Evolutionary conservation across 1,139 yeast species (phyloP).

Genomic region (Geotrichum armillariae): DNA sequence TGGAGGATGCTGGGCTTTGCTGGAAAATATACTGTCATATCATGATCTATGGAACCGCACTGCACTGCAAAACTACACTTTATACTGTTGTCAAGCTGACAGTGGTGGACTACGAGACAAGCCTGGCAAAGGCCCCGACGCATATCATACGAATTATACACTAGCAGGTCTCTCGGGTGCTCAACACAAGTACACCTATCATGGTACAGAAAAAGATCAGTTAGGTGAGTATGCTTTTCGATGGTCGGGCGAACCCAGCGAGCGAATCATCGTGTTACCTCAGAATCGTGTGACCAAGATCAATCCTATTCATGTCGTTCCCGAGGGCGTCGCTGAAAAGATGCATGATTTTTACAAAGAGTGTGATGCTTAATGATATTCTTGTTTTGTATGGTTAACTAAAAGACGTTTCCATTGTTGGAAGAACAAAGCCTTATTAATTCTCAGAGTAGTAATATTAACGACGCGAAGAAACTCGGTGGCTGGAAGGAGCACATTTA

Average conservation of each 20-base stretch:
- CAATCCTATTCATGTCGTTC: constrained; percentile 69
- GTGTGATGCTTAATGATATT: no score
- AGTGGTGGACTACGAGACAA: constrained; percentile 84
- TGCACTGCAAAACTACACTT: constrained; percentile 62
- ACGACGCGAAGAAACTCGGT: no score
- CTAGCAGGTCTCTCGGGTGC: constrained; percentile 73
- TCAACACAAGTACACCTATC: constrained; percentile 51
- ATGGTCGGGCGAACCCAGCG: constrained; percentile 31
- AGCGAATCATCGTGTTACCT: constrained; percentile 22
- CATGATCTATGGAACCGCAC: constrained; percentile 48
- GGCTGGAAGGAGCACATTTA: no score
- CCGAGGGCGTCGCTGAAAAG: constrained; percentile 41
- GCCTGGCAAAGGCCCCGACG: constrained; percentile 79
- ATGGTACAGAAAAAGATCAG: constrained; percentile 30
- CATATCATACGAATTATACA: constrained; percentile 87
- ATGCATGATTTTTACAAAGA: constrained; percentile 30
- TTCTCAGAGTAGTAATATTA: no score
- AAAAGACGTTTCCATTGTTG: no score
- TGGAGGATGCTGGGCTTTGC: constrained; percentile 70
- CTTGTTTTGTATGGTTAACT: no score
- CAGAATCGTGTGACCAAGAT: constrained; percentile 40
- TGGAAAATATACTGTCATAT: constrained; percentile 51
- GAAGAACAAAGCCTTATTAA: no score
- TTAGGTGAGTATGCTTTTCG: constrained; percentile 34
- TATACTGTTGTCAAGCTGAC: constrained; percentile 69